Evolutionary conservation across 257 asterid genomes (phyloP).

Genomic region (Paulownia fortunei): DNA sequence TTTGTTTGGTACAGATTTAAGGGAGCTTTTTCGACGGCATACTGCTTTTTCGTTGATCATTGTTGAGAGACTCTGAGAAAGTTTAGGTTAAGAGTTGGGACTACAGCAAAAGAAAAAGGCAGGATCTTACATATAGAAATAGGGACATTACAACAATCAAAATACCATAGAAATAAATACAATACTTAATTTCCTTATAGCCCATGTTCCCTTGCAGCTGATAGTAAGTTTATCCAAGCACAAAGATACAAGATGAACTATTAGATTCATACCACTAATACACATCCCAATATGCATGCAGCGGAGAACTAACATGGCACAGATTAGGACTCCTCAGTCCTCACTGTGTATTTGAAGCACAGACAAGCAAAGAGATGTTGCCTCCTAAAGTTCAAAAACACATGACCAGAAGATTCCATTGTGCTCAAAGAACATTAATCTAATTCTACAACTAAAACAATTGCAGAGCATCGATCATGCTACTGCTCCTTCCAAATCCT

Average conservation of each 20-base stretch:
- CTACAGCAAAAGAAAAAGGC: too few species aligned
- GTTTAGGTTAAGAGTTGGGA: too few species aligned
- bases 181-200: constrained; percentile 5
- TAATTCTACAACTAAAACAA: constrained; percentile 31
- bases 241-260: constrained; percentile 32
- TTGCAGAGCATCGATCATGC: background rate
- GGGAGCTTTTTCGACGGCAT: background rate
- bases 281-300: constrained; percentile 26
- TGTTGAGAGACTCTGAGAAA: background rate
- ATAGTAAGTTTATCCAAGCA: constrained; percentile 9
- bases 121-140: too few species aligned
- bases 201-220: constrained; percentile 33
- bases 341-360: constrained; percentile 26
- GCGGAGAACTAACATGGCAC: background rate
- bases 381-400: constrained; percentile 20
- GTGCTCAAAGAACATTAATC: constrained; percentile 24
- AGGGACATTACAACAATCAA: background rate
- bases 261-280: constrained; percentile 10
- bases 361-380: constrained; percentile 40
- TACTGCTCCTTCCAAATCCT: constrained; percentile 58
- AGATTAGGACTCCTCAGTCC: constrained; percentile 20
- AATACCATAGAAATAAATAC: background rate
- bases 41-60: background rate
- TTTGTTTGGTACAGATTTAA: background rate
- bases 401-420: constrained; percentile 29